phyloP scores from a whole-genome alignment of 257 asterid species.

The Eustoma russellianum region DNA sequence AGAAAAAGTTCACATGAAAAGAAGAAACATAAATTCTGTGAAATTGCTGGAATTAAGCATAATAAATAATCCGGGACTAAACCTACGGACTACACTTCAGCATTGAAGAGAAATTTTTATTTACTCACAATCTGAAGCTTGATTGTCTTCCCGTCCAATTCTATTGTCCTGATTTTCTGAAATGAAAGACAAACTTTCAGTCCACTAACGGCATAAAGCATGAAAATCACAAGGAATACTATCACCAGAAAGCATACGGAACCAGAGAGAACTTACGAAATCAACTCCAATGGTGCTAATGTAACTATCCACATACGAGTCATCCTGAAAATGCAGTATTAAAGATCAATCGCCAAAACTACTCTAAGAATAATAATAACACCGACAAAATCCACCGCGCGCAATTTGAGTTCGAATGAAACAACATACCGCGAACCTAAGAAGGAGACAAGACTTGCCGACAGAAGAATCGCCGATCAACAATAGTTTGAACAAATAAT shows the following conservation, averaged over 20 bases:
- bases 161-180: constrained; percentile 97
- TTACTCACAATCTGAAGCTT: constrained; percentile 95
- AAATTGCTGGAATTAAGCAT: too few species aligned
- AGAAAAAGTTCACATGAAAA: too few species aligned
- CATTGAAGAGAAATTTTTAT: background rate
- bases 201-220: background rate
- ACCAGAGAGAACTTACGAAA: constrained; percentile 44
- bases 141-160: constrained; percentile 89
- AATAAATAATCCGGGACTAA: too few species aligned
- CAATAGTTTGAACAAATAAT: constrained; percentile 47
- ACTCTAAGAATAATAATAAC: background rate
- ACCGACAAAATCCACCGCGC: background rate
- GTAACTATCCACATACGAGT: constrained; percentile 96
- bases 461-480: constrained; percentile 50
- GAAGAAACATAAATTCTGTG: too few species aligned
- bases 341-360: constrained; percentile 12
- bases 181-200: background rate
- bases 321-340: constrained; percentile 49
- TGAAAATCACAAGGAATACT: background rate
- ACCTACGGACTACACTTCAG: background rate
- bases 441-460: constrained; percentile 51
- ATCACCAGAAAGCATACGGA: background rate
- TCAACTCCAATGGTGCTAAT: constrained; percentile 99
- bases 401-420: constrained; percentile 5
- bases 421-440: constrained; percentile 43